Conservation (phyloP, 805 yeast genomes). For the Pichia kluyveri region DNA sequence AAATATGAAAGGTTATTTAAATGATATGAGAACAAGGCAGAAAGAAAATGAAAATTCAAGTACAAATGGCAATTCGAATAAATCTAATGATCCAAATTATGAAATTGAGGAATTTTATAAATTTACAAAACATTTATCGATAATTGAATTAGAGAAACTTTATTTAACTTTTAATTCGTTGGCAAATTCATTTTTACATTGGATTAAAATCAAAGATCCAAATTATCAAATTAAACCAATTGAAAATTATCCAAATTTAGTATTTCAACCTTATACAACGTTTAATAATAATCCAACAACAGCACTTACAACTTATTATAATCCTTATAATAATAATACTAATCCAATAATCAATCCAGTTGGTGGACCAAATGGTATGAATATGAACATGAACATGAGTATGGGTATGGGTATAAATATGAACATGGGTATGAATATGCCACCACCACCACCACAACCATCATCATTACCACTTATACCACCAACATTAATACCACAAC, state of each 20-base stretch:
- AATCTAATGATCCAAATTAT: not conserved
- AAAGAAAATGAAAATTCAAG: not conserved
- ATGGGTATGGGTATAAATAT: too few relatives aligned
- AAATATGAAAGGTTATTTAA: not conserved
- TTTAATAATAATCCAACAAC: not conserved
- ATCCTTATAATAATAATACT: too few relatives aligned
- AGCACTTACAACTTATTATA: not conserved
- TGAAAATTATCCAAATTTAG: not conserved
- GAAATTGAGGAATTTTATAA: conserved; percentile 11
- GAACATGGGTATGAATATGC: not conserved
- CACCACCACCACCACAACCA: not conserved
- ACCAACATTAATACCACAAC: too few relatives aligned
- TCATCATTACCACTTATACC: too few relatives aligned
- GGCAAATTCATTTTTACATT: conserved; percentile 1
- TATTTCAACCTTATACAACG: not conserved
- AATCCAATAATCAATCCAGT: too few relatives aligned
- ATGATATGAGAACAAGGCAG: not conserved
- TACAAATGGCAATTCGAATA: too few relatives aligned
- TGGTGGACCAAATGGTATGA: too few relatives aligned
- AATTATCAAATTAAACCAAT: not conserved
- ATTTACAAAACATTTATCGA: conserved; percentile 7
- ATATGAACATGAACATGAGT: too few relatives aligned
- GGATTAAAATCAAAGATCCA: conserved; percentile 1
- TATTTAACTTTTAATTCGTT: not conserved
- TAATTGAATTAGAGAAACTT: conserved; percentile 5